Base-by-base conservation (phyloP, 371 early-diverging fungal genomes). In the Batrachochytrium dendrobatidis region DNA sequence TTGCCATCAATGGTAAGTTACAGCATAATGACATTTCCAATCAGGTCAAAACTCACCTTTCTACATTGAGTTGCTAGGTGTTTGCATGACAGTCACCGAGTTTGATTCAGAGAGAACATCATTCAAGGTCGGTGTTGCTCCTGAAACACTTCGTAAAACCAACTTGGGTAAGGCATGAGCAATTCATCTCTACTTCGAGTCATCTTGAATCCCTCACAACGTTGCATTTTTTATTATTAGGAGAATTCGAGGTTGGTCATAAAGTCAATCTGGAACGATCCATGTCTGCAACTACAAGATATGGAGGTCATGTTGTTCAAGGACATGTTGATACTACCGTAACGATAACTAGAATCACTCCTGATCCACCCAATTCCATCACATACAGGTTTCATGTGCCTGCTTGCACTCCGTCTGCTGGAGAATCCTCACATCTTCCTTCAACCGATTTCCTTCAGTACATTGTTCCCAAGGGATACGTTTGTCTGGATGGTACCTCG, bases 81-180 rank as follows among this genome's bases (percentile, higher is more conserved):
- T 93, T 25, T 97, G 98, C 71, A 74, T 97, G 63, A 97, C 98
- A 1, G 95, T 95, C 8, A 95, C 95, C 25, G 92, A 88, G 67
- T 93, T 94, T 62, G 82, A 87, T 52, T 66, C 67, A 12, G 83
- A 82, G 46, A 43, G 61, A 35, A 59, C 60, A 8, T 71, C 69
- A 15, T 94, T 94, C 81, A 95, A 92, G 69, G 90, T 95, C 26
- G 93, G 91, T 24, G 76, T 92, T 28, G 87, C 94, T 18, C 94
- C 95, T 4, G 95, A 95, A 70, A 94, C 92, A 15, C 77, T 95
- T 22, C 80, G 90, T 60, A 85, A 88, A 62, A 93, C 95, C 8
- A 92, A 90, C 69, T 76, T 94, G 1, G 92, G 94, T 83, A 74
- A 58, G 69, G 53, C 20, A 52, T 0, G 34, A 0, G 24, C 53